phyloP scores from a whole-genome alignment of 208 protist genomes.

The Novymonas esmeraldas region DNA sequence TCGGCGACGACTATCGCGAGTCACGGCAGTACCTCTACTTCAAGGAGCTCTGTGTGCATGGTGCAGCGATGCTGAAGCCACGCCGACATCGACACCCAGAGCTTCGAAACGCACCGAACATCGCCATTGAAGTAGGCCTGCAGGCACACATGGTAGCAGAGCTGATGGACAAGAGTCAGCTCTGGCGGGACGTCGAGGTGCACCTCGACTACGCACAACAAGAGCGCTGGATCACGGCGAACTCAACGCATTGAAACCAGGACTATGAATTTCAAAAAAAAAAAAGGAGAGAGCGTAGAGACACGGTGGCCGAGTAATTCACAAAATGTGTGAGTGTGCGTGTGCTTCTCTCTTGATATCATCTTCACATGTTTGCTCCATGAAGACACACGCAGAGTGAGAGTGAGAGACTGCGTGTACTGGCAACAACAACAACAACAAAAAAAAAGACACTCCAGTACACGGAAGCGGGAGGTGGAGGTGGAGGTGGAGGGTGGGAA shows the following conservation, averaged over 20 bases:
- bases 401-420: too few species aligned
- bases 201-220: slow-evolving; percentile 82
- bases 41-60: slow-evolving; percentile 82
- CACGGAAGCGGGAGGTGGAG: too few species aligned
- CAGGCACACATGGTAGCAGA: slow-evolving; percentile 79
- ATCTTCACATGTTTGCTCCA: too few species aligned
- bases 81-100: slow-evolving; percentile 29
- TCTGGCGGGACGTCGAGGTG: slow-evolving; percentile 68
- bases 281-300: too few species aligned
- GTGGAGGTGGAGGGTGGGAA: too few species aligned
- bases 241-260: slow-evolving; percentile 44
- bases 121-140: slow-evolving; percentile 79
- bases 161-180: slow-evolving; percentile 64
- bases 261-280: too few species aligned
- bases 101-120: slow-evolving; percentile 55
- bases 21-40: slow-evolving; percentile 84
- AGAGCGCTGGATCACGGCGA: slow-evolving; percentile 78
- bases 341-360: too few species aligned
- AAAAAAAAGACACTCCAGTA: too few species aligned
- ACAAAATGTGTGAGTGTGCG: too few species aligned
- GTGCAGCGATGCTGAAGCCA: slow-evolving; percentile 58
- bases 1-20: slow-evolving; percentile 74
- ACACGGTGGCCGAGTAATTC: too few species aligned
- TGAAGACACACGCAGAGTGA: too few species aligned
- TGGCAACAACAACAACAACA: too few species aligned